A percentile compares a stretch with the other conserved stretches of the same genome.
Evolutionary conservation across 768 basidiomycete genomes (phyloP).

Genomic region (Leccinum aurantiacum): DNA sequence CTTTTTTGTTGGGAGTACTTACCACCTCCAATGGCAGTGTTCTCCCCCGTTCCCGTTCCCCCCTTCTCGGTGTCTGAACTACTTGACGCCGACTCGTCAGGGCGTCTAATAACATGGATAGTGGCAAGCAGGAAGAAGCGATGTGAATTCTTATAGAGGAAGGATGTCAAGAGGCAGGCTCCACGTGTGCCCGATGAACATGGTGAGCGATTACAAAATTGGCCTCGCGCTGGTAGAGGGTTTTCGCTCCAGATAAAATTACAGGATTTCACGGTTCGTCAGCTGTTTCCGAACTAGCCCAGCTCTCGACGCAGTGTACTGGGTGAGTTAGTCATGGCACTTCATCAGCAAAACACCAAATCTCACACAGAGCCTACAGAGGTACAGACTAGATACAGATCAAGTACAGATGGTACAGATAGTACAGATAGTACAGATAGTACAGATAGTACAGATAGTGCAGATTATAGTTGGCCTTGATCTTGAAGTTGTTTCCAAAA

Average conservation of each 20-base stretch:
- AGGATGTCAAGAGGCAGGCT: neutral
- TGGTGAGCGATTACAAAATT: neutral
- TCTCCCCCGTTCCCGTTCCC: too few relatives aligned
- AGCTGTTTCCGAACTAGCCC: neutral
- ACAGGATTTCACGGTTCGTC: neutral
- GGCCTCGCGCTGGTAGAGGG: neutral
- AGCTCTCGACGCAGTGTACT: neutral
- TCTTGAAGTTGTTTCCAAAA: too few relatives aligned
- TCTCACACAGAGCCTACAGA: too few relatives aligned
- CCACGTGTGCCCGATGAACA: neutral
- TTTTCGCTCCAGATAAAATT: neutral
- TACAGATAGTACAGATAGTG: neutral
- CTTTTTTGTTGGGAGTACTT: too few relatives aligned
- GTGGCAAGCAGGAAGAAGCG: conserved; percentile 17
- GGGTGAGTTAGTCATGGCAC: neutral
- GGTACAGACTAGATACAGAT: too few relatives aligned
- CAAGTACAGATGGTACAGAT: too few relatives aligned
- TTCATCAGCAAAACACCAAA: neutral
- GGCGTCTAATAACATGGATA: neutral
- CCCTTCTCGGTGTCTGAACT: too few relatives aligned
- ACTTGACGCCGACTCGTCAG: neutral
- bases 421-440: too few relatives aligned
- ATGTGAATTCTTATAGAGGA: conserved; percentile 8
- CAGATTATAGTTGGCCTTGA: too few relatives aligned
- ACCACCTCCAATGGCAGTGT: too few relatives aligned